These are phyloP conservation scores for Epithele typhae DNA, from an alignment of 768 basidiomycete genomes.

Conservation along the genomic window DNA sequence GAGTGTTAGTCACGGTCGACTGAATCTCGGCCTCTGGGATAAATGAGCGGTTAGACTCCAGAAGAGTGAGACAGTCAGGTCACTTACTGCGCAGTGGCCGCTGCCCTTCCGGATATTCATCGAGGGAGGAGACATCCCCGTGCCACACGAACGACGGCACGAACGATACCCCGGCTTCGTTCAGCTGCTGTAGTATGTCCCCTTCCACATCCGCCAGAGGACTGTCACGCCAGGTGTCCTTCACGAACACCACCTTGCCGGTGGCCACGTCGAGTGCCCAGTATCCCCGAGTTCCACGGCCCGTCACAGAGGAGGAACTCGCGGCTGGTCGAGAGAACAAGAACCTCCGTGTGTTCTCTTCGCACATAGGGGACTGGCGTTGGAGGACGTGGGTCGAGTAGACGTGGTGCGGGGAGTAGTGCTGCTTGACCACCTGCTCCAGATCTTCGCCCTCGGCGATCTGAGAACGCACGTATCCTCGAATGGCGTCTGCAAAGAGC, in stretches of 20 bases:
- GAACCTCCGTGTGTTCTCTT: neutral
- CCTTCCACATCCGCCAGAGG: neutral
- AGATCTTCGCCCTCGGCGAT: neutral
- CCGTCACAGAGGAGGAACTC: neutral
- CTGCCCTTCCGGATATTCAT: neutral
- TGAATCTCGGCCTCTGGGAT: neutral
- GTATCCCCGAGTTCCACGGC: constrained; percentile 6
- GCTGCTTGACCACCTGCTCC: neutral
- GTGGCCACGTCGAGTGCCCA: constrained; percentile 4
- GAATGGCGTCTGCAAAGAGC: neutral
- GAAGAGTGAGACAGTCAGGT: neutral
- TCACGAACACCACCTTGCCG: neutral
- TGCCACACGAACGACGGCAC: constrained; percentile 1
- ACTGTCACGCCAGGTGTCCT: constrained; percentile 13
- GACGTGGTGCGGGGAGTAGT: constrained; percentile 1
- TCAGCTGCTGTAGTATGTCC: neutral
- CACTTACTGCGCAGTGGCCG: neutral
- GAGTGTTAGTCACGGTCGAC: neutral
- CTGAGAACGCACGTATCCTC: neutral
- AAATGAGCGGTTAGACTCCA: neutral
- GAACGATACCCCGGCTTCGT: neutral
- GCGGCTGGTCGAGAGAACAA: constrained; percentile 6
- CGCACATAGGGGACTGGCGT: neutral
- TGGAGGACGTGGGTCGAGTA: neutral
- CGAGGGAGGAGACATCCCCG: constrained; percentile 1